Base-by-base conservation (phyloP, 2,329 filamentous ascomycete species). In the Penicillium sp. region DNA sequence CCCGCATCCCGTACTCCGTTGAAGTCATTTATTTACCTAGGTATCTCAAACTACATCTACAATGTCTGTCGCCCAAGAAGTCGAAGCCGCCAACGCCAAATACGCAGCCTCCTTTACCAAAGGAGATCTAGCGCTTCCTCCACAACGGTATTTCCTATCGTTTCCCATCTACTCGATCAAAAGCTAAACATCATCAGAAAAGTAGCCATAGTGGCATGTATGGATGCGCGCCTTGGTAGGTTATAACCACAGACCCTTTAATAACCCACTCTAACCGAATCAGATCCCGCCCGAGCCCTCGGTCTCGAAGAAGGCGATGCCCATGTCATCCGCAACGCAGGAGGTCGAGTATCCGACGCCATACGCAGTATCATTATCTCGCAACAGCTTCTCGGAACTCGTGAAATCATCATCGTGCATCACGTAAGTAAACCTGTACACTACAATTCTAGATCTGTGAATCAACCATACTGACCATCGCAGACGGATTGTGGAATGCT, bases 321-420 rank as follows among this genome's bases (percentile, higher is more conserved):
- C 0, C 88, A 93, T 68, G 81, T 90, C 28, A 85, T 90, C 52
- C 82, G 87, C 50, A 91, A 90, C 59, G 86, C 84, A 8, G 85
- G 85, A 2, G 87, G 76, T 1, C 82, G 79, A 13, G 84, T 81
- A 1, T 72, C 75, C 32, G 88, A 92, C 49, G 86, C 84, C 0
- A 75, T 91, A 6, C 83, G 88, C 44, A 88, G 82, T 18, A 79
- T 93, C 48, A 69, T 92, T 53, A 89, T 93, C 62, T 90, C 86
- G 0, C 78, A 93, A 70, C 87, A 92, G 66, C 75, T 92, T 6
- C 78, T 93, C 0, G 87, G 84, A 7, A 93, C 88, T 0, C 76
- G 78, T 1, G 88, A 92, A 67, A 83, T 93, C 43, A 68, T 91
- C 15, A 66, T 91, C 23, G 75, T 91, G 60, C 64, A 67, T 25